phyloP scores from a whole-genome alignment of 2,329 filamentous ascomycete species.

The Iodosphaeria phyllophila region DNA sequence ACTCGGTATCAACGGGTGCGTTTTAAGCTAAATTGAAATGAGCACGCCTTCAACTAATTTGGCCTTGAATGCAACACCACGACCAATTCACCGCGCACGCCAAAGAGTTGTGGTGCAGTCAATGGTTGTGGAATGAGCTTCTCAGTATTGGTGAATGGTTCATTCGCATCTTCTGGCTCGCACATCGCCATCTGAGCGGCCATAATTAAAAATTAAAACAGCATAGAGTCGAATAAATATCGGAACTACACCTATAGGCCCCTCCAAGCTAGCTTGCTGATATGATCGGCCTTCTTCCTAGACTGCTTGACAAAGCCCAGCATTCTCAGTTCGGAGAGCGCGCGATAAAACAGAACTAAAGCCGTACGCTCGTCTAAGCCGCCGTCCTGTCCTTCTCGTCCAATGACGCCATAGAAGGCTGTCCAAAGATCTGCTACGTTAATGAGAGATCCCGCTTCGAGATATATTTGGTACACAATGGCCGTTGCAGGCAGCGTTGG shows the following conservation, averaged over 20 bases:
- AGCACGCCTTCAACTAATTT: too few species aligned
- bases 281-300: constrained; percentile 80
- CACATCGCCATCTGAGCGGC: neutral
- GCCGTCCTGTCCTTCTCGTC: constrained; percentile 23
- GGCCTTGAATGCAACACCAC: too few species aligned
- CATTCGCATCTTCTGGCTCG: too few species aligned
- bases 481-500: constrained; percentile 50
- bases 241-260: too few species aligned
- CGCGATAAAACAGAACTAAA: constrained; percentile 67
- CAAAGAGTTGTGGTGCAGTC: too few species aligned
- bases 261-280: constrained; percentile 60
- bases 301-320: constrained; percentile 80
- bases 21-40: too few species aligned
- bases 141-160: constrained; percentile 1
- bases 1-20: too few species aligned
- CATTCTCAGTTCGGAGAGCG: constrained; percentile 65
- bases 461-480: constrained; percentile 61
- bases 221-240: too few species aligned
- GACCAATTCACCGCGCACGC: too few species aligned
- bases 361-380: constrained; percentile 33
- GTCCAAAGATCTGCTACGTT: constrained; percentile 68
- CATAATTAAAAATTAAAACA: too few species aligned
- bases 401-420: constrained; percentile 50
- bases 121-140: neutral
- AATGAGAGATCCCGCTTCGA: constrained; percentile 58